Evolutionary conservation across 106 monocot genomes (phyloP).

Genomic region (Dioscorea dumetorum): DNA sequence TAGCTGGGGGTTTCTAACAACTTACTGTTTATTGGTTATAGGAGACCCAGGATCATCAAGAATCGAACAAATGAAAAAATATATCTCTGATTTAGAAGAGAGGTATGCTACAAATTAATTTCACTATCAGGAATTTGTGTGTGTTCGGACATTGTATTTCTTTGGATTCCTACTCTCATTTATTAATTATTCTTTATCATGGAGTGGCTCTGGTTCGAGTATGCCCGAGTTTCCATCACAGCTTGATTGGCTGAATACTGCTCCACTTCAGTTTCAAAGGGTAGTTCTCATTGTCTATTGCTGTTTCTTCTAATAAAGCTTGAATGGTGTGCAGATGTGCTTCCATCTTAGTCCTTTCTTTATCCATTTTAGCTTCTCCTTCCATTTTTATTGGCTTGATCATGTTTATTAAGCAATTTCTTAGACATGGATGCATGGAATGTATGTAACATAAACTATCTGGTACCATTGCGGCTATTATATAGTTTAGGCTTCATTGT

Average conservation of each 20-base stretch:
- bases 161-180: slow-evolving; percentile 3
- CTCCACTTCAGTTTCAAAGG: slow-evolving; percentile 86
- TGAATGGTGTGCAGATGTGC: neutral
- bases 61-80: slow-evolving; percentile 59
- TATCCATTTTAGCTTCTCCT: too few relatives aligned
- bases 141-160: neutral
- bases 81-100: slow-evolving; percentile 69
- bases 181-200: slow-evolving; percentile 14
- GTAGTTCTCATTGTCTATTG: slow-evolving; percentile 27
- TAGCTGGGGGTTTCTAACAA: too few relatives aligned
- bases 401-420: too few relatives aligned
- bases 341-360: neutral
- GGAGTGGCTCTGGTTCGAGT: slow-evolving; percentile 48
- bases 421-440: too few relatives aligned
- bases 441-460: too few relatives aligned
- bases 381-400: neutral
- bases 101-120: slow-evolving; percentile 32
- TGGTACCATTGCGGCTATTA: too few relatives aligned
- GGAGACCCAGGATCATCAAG: slow-evolving; percentile 44
- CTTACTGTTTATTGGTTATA: slow-evolving; percentile 9
- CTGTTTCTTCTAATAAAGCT: neutral
- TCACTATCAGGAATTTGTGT: neutral
- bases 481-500: too few relatives aligned
- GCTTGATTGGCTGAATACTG: slow-evolving; percentile 93
- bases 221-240: slow-evolving; percentile 85